Base-by-base conservation (phyloP, 2,329 filamentous ascomycete genomes). In the Hortaea werneckii region DNA sequence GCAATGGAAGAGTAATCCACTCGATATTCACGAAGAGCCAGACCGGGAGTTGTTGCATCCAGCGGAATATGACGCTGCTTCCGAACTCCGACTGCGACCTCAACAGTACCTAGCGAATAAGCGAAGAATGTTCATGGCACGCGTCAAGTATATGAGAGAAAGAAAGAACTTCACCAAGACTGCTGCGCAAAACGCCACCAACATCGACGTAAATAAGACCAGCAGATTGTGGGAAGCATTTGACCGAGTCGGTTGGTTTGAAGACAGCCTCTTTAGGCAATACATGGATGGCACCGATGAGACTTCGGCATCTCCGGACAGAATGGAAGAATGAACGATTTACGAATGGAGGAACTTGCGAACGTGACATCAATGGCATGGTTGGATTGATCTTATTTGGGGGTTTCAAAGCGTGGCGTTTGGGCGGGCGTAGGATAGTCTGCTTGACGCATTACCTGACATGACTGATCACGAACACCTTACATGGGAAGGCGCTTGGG, bases 151-250 rank as follows among this genome's bases (percentile, higher is more conserved):
- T 2, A 69, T 80, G 34, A 67, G 71, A 46, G 80, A 79, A 32
- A 77, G 77, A 61, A 92, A 94, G 66, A 85, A 89, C 59, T 95
- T 95, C 65, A 82, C 87, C 64, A 95, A 95, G 76, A 96, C 90
- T 1, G 87, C 95, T 62, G 87, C 88, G 5, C 90, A 96, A 65
- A 86, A 94, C 64, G 87, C 87, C n/a, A 94, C 87, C 76, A 94
- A 94, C 72, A 95, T 95, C 53, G 90, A 96, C 59, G 90, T 96
- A 64, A 95, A 95, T 73, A 96, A 95, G 72, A 87, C 89, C 3
- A 94, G 87, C 54, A 90, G 90, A 65, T 74, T 96, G 40, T 95
- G 87, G 85, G 82, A 81, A 34, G 87, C 87, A 5, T 96, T 87
- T 61, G 85, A 95, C 42, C 83, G 50, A n/a, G 54, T 56, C 10